A percentile compares a stretch with the other conserved stretches of the same genome.
Evolutionary conservation across 2,329 filamentous ascomycete species (phyloP).

Genomic region (Grosmannia huntii): DNA sequence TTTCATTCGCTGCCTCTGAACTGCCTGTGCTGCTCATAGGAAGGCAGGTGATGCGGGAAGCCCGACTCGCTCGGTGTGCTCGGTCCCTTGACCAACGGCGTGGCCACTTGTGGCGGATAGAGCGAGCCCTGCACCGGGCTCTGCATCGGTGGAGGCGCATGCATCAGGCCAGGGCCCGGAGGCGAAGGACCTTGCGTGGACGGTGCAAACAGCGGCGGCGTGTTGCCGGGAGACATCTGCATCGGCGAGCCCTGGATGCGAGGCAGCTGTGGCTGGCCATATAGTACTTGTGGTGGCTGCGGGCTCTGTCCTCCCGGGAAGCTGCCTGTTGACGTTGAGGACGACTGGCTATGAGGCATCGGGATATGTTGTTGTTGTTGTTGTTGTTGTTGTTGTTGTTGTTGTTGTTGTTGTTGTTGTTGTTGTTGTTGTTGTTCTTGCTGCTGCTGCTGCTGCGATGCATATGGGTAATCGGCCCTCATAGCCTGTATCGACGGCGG

Average conservation of each 20-base stretch:
- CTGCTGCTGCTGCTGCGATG: not conserved
- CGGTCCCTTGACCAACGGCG: conserved; percentile 5
- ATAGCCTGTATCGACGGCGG: not conserved
- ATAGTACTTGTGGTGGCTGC: not conserved
- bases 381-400: not conserved
- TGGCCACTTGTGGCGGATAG: not conserved
- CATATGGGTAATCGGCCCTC: not conserved
- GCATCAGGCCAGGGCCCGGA: not conserved
- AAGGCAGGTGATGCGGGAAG: conserved; percentile 7
- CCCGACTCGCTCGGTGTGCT: conserved; percentile 8
- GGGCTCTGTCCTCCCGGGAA: not conserved
- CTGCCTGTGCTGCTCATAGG: conserved; percentile 1
- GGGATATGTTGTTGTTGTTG: not conserved
- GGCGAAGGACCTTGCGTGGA: not conserved
- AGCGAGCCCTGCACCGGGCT: not conserved
- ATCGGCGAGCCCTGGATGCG: conserved; percentile 4
- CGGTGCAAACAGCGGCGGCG: not conserved
- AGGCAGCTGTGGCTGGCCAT: not conserved
- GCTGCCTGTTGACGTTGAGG: no score
- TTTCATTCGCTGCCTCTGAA: not conserved
- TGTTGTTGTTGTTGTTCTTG: not conserved
- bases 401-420: not conserved
- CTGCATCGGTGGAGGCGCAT: not conserved
- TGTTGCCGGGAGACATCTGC: conserved; percentile 1
- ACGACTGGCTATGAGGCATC: no score